Evolutionary conservation across 164 flowering plant genomes (phyloP).

Genomic region (Akebia trifoliata): DNA sequence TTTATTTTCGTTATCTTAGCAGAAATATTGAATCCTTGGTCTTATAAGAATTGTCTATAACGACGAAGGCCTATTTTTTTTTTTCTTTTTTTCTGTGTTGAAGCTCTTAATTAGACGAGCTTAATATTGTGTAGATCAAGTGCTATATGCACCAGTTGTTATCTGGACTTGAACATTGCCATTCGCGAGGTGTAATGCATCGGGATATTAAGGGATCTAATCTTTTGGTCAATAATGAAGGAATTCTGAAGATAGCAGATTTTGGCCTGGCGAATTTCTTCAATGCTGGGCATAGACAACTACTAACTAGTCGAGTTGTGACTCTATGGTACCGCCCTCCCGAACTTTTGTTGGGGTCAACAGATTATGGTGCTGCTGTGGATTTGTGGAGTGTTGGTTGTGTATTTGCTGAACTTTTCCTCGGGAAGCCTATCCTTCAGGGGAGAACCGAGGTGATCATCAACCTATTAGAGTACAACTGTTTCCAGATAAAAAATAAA

Average conservation of each 20-base stretch:
- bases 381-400: slow-evolving; percentile 99
- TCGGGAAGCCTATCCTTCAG: slow-evolving; percentile 75
- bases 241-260: slow-evolving; percentile 85
- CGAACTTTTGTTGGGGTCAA: slow-evolving; percentile 85
- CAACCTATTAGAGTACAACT: background rate
- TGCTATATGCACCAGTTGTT: slow-evolving; percentile 88
- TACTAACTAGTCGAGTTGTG: slow-evolving; percentile 92
- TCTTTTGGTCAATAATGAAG: slow-evolving; percentile 83
- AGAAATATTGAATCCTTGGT: too few species aligned
- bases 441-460: slow-evolving; percentile 97
- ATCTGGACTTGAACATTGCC: slow-evolving; percentile 89
- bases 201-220: slow-evolving; percentile 96
- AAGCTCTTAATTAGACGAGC: too few species aligned
- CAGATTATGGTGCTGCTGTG: slow-evolving; percentile 78
- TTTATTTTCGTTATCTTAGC: background rate
- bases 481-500: background rate
- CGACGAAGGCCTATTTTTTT: too few species aligned
- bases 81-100: too few species aligned
- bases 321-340: slow-evolving; percentile 99
- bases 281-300: slow-evolving; percentile 45
- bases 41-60: too few species aligned
- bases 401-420: slow-evolving; percentile 80
- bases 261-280: slow-evolving; percentile 89
- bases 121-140: slow-evolving; percentile 58
- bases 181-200: slow-evolving; percentile 90